A percentile compares a stretch with the other conserved stretches of the same genome.
These are phyloP conservation scores for Aspergillus panamensis DNA, from an alignment of 495 filamentous ascomycete species.

Conservation along the genomic window DNA sequence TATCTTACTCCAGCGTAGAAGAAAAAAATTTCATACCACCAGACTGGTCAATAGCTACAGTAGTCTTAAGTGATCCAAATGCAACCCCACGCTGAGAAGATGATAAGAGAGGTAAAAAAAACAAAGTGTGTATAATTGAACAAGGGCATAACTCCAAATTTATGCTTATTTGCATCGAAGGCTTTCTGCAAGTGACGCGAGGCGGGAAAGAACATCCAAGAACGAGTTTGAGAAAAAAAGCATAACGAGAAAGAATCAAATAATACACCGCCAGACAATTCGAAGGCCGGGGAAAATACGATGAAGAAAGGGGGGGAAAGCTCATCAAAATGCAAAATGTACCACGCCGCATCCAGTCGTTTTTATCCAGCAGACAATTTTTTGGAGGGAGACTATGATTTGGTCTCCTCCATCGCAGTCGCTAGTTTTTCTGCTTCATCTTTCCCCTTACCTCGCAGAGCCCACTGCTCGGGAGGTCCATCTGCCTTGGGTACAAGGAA, in stretches of 20 bases:
- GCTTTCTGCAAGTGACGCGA: background rate
- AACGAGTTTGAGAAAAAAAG: constrained; percentile 1
- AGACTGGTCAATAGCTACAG: background rate
- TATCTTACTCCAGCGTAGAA: no score
- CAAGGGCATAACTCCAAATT: constrained; percentile 12
- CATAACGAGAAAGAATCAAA: background rate
- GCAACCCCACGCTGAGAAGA: background rate
- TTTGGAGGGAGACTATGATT: constrained; percentile 13
- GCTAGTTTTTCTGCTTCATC: constrained; percentile 27
- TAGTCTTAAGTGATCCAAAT: background rate
- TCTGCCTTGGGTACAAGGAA: constrained; percentile 51
- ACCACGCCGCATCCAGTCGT: constrained; percentile 13
- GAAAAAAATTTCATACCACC: background rate
- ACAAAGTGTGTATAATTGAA: constrained; percentile 3
- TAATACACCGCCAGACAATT: constrained; percentile 18
- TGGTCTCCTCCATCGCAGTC: constrained; percentile 23
- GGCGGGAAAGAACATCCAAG: background rate
- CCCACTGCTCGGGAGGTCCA: constrained; percentile 57
- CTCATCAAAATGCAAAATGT: constrained; percentile 20
- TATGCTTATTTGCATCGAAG: constrained; percentile 13
- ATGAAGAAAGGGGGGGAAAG: background rate
- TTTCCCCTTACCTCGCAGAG: constrained; percentile 56
- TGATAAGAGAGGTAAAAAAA: background rate
- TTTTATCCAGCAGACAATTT: background rate
- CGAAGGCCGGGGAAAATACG: background rate